A percentile compares a stretch with the other conserved stretches of the same genome.
These are phyloP conservation scores for Erodium moschatum DNA, from an alignment of 441 rosid species.

Conservation along the genomic window DNA sequence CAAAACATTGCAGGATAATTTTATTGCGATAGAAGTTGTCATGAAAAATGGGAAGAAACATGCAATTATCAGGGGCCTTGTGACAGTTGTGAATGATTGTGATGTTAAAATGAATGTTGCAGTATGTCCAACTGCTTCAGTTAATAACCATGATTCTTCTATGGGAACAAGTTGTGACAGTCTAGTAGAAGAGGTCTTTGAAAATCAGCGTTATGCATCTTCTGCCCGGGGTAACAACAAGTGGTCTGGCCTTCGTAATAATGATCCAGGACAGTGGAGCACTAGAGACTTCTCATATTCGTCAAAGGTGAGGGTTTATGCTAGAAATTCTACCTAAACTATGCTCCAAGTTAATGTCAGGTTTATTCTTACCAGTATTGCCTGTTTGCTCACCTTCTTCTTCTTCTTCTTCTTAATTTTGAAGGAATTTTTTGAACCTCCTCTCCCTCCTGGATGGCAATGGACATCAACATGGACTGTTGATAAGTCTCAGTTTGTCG, in stretches of 20 bases:
- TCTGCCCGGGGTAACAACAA: constrained; percentile 39
- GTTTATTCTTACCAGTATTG: constrained; percentile 3
- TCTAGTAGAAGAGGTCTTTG: constrained; percentile 50
- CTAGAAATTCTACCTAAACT: background rate
- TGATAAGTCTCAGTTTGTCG: constrained; percentile 49
- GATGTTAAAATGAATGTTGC: constrained; percentile 72
- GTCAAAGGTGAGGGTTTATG: constrained; percentile 39
- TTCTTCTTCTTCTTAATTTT: constrained; percentile 20
- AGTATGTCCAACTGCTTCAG: constrained; percentile 33
- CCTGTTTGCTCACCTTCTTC: background rate
- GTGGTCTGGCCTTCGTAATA: constrained; percentile 17
- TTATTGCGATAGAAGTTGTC: constrained; percentile 76
- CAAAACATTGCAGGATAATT: constrained; percentile 51
- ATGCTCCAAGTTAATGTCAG: background rate
- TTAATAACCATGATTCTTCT: constrained; percentile 29
- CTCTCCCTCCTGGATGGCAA: constrained; percentile 53
- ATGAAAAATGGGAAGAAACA: constrained; percentile 95
- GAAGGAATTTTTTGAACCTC: constrained; percentile 55
- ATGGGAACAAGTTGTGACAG: constrained; percentile 36
- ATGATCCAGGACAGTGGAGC: constrained; percentile 50
- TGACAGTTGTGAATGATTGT: constrained; percentile 74
- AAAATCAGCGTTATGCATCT: constrained; percentile 47
- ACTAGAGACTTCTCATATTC: constrained; percentile 49
- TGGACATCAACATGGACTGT: constrained; percentile 60
- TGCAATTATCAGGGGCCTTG: constrained; percentile 84